These are phyloP conservation scores for Pseudogymnoascus sp. DNA, from an alignment of 2,329 filamentous ascomycete genomes.

Conservation along the genomic window DNA sequence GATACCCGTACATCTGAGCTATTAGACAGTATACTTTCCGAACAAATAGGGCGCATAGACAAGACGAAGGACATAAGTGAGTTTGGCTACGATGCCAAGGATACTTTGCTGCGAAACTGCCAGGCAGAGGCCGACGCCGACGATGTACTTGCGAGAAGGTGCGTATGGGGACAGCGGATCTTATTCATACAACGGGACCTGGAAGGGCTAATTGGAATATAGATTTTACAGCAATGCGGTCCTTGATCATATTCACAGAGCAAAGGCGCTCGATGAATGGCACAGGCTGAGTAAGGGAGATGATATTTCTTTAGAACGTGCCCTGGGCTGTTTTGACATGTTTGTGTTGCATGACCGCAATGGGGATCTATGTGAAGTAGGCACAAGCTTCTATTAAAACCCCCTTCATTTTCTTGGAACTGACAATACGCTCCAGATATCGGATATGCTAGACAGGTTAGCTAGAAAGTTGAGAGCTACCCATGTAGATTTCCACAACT, in stretches of 20 bases:
- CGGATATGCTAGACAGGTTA: slow-evolving; percentile 55
- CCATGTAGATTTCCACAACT: slow-evolving; percentile 43
- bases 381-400: slow-evolving; percentile 1
- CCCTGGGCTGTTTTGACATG: slow-evolving; percentile 77
- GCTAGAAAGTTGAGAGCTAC: slow-evolving; percentile 46
- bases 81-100: slow-evolving; percentile 81
- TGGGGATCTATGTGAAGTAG: slow-evolving; percentile 65
- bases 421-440: slow-evolving; percentile 39
- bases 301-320: slow-evolving; percentile 58
- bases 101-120: slow-evolving; percentile 64
- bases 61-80: slow-evolving; percentile 63
- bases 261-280: slow-evolving; percentile 74
- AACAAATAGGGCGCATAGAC: slow-evolving; percentile 59
- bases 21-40: slow-evolving; percentile 62
- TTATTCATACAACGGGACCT: slow-evolving; percentile 11
- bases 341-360: slow-evolving; percentile 69
- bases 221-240: slow-evolving; percentile 70
- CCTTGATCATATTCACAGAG: slow-evolving; percentile 72
- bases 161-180: slow-evolving; percentile 13
- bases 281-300: slow-evolving; percentile 42
- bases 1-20: slow-evolving; percentile 45
- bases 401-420: neutral
- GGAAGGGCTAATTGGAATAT: slow-evolving; percentile 13
- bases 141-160: slow-evolving; percentile 71
- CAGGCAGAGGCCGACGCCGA: slow-evolving; percentile 46